Base-by-base conservation (phyloP, 306 rosid species). In the Ceratonia siliqua region DNA sequence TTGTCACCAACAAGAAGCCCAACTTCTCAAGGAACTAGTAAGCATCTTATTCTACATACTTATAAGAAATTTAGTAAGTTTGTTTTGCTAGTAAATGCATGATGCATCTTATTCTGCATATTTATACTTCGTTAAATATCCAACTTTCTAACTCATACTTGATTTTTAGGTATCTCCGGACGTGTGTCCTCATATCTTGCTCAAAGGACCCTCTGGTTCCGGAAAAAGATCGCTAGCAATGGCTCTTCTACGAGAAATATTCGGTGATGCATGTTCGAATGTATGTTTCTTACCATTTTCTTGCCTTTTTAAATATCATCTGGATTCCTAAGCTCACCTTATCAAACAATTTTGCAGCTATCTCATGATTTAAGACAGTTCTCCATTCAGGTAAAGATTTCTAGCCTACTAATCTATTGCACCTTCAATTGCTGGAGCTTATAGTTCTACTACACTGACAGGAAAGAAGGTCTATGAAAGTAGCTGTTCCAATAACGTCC, bases 211-310 rank as follows among this genome's bases (percentile, higher is more conserved):
- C 14, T 5, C 76, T 28, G 94, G 91, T 64, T 88, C 94, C 0
- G 96, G 91, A 33, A 94, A 91, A 87, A 83, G 83, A 84, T 82
- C 88, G 1, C 79, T 91, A 57, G 83, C 91, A 38, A 85, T 83
- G 91, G 92, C 97, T 61, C 82, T 89, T 86, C 84, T 91, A 25
- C 79, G 84, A 27, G 97, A 94, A 81, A 80, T 79, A 78, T 91
- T 79, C 22, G 97, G 96, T 3, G 97, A 89, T 78, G 86, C 91
- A 42, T 77, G 87, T 41, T 81, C 81, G 72, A 88, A 87, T 75
- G 98, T 91, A 87, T 35, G 96, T 62, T 81, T 79, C 55, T 77
- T 27, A 45, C 17, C 72, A 35, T 46, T 52, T 18, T 42, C 38
- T 70, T 45, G 41, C 65, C 41, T 35, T 68, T 78, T 50, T 9